A percentile compares a stretch with the other conserved stretches of the same genome.
phyloP scores from a whole-genome alignment of 1,284 basidiomycete species.

The Coriolopsis trogii region DNA sequence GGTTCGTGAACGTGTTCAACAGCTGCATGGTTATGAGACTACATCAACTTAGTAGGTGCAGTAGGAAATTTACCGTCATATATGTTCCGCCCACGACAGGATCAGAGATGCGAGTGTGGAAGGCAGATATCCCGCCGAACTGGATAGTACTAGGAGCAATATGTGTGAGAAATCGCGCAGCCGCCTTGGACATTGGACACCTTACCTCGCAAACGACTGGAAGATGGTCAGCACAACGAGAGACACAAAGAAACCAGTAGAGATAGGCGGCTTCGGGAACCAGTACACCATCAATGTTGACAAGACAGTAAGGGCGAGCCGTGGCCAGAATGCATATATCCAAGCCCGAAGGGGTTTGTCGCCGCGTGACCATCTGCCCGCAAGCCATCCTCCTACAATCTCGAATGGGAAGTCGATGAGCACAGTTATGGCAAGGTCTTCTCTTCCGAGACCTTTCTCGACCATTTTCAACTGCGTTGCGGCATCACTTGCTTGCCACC shows the following conservation, averaged over 20 bases:
- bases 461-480: conserved; percentile 94
- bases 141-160: conserved; percentile 79
- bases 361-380: conserved; percentile 89
- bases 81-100: conserved; percentile 97
- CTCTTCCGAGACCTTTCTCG: conserved; percentile 94
- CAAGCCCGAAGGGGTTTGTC: conserved; percentile 81
- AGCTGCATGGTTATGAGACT: conserved; percentile 52
- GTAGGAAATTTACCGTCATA: conserved; percentile 77
- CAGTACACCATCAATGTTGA: conserved; percentile 82
- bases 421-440: conserved; percentile 94
- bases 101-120: conserved; percentile 97
- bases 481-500: conserved; percentile 95
- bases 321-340: conserved; percentile 91
- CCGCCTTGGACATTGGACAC: not conserved
- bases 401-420: conserved; percentile 99
- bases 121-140: conserved; percentile 97
- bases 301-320: conserved; percentile 74
- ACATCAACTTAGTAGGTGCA: not conserved
- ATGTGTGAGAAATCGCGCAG: not conserved
- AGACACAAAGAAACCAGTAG: conserved; percentile 81
- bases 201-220: conserved; percentile 84
- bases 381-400: conserved; percentile 95
- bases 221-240: conserved; percentile 83
- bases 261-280: conserved; percentile 82
- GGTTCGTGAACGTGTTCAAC: conserved; percentile 94